Evolutionary conservation across 352 stramenopile species (phyloP).

Genomic region (Lagenidium giganteum): DNA sequence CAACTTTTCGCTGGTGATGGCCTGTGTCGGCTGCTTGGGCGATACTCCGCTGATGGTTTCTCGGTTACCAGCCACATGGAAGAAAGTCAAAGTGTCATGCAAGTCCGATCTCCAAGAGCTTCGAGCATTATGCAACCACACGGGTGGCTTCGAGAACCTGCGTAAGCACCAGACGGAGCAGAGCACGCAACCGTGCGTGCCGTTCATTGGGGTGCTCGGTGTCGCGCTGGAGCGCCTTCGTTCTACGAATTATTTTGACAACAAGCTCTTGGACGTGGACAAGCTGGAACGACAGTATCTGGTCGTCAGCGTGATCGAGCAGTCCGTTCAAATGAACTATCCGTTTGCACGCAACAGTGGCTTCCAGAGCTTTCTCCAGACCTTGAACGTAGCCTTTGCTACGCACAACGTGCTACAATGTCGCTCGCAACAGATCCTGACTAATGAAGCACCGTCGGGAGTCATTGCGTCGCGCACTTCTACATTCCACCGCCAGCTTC

Average conservation of each 20-base stretch:
- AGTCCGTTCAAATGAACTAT: slow-evolving; percentile 19
- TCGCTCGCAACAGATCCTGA: slow-evolving; percentile 50
- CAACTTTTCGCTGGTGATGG: slow-evolving; percentile 82
- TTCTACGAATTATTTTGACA: slow-evolving; percentile 33
- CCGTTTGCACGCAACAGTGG: too few relatives aligned
- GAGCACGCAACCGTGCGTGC: slow-evolving; percentile 37
- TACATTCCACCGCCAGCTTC: too few relatives aligned
- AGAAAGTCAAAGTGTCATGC: slow-evolving; percentile 58
- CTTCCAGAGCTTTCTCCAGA: slow-evolving; percentile 31
- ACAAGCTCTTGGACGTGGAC: slow-evolving; percentile 43
- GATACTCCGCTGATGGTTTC: slow-evolving; percentile 68
- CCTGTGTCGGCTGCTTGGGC: slow-evolving; percentile 64
- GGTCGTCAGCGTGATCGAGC: slow-evolving; percentile 42
- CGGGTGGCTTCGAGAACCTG: slow-evolving; percentile 66
- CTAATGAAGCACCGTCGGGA: too few relatives aligned
- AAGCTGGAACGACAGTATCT: slow-evolving; percentile 58
- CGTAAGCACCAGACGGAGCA: slow-evolving; percentile 45
- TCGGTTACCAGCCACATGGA: slow-evolving; percentile 63
- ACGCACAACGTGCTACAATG: slow-evolving; percentile 35
- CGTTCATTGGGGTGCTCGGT: slow-evolving; percentile 70
- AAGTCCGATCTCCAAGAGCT: slow-evolving; percentile 62
- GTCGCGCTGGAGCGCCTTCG: slow-evolving; percentile 62
- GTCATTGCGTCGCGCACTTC: too few relatives aligned
- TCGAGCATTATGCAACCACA: slow-evolving; percentile 59
- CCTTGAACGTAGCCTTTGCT: slow-evolving; percentile 34